A percentile compares a stretch with the other conserved stretches of the same genome.
phyloP scores from a whole-genome alignment of 441 rosid genomes.

The Gossypium schwendimanii region DNA sequence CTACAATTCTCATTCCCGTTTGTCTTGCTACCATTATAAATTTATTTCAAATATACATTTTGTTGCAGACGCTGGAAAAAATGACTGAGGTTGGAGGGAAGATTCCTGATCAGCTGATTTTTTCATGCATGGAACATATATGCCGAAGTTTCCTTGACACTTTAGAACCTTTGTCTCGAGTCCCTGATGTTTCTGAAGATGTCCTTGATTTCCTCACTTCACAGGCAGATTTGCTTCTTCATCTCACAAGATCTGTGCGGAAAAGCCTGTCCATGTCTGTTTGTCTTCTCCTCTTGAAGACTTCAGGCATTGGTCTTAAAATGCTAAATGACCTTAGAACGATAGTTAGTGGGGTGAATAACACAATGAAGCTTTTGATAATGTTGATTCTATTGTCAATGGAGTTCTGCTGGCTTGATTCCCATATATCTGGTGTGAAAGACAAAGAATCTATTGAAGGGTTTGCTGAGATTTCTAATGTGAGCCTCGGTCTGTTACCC shows the following conservation, averaged over 20 bases:
- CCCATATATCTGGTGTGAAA: slow-evolving; percentile 20
- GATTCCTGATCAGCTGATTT: slow-evolving; percentile 42
- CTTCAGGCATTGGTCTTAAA: slow-evolving; percentile 58
- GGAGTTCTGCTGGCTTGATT: slow-evolving; percentile 34
- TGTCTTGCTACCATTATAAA: background rate
- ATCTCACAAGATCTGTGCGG: slow-evolving; percentile 43
- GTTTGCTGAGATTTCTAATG: slow-evolving; percentile 57
- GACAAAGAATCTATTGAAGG: slow-evolving; percentile 42
- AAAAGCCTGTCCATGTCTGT: slow-evolving; percentile 36
- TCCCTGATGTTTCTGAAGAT: slow-evolving; percentile 43
- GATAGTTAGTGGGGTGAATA: slow-evolving; percentile 34
- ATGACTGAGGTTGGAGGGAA: slow-evolving; percentile 26
- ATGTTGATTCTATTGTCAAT: slow-evolving; percentile 51
- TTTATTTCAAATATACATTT: slow-evolving; percentile 16
- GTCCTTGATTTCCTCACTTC: slow-evolving; percentile 53
- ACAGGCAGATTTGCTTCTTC: slow-evolving; percentile 64
- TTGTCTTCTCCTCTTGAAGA: slow-evolving; percentile 49
- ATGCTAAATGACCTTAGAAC: slow-evolving; percentile 47
- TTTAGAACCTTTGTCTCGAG: slow-evolving; percentile 40
- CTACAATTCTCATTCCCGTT: background rate
- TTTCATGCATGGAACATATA: slow-evolving; percentile 46
- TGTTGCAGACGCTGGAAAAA: slow-evolving; percentile 43
- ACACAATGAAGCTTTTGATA: slow-evolving; percentile 51
- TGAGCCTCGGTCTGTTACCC: slow-evolving; percentile 63
- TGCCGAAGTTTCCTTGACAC: slow-evolving; percentile 34